Base-by-base conservation (phyloP, 768 basidiomycete genomes). In the Coprinopsis cinerea region DNA sequence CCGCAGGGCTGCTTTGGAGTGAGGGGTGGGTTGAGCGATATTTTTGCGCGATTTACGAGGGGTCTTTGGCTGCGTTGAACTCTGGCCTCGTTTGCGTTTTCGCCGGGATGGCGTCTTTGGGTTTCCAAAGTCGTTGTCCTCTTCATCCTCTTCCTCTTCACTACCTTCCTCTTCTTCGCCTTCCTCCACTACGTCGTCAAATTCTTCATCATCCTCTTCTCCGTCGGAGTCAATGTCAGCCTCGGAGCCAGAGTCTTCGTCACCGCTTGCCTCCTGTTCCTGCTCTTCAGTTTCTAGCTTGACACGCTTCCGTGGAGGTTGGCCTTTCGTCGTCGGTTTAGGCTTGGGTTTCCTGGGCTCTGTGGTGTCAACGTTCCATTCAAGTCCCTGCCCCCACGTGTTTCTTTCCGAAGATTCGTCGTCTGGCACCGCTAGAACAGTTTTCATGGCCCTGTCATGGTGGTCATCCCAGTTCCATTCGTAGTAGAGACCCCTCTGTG, bases 1-100 rank as follows among this genome's bases (percentile, higher is more conserved):
- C 24, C 70, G 70, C 9, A 87, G 67, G 7, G 79, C 79, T 13
- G 79, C 82, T 61, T 88, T 88, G 27, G 87, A 88, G 59, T 85
- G 85, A 4, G 87, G 86, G 0, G 87, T 89, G 7, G 85, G 83
- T 23, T 80, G 78, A 2, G 74, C 83, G 18, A 78, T 54, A 15
- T 73, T 74, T 35, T 62, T 62, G 49, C 49, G 47, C 45, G 53
- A 46, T 48, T 60, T 67, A 14, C 53, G 54, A 15, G 66, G 64
- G 0, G 64, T 65, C 15, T 54, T 53, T 20, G 45, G 56, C n/a
- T n/a, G n/a, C 23, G 53, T 35, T 1, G 35, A 23, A 23, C 23
- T 44, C 36, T 44, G 22, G 2, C 52, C 57, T 15, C 70, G 70
- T 62, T 75, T 78, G 23, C 81, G 77, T 58, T 79, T 79, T 26